A percentile compares a stretch with the other conserved stretches of the same genome.
Evolutionary conservation across 768 basidiomycete species (phyloP).

Genomic region (Cystoderma amianthinum): DNA sequence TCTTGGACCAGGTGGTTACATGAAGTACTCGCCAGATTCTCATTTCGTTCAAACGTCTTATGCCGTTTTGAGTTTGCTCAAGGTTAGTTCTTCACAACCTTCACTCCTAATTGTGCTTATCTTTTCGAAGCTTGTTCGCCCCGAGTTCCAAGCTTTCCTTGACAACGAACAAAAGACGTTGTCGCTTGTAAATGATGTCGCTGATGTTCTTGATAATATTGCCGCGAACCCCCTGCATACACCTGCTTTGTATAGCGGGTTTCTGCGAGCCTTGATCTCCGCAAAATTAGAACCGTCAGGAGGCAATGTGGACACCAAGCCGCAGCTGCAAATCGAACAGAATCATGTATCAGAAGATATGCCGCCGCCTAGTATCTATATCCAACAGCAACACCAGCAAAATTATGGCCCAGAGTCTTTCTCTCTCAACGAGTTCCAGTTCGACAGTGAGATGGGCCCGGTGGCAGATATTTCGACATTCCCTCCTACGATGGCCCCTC

Average conservation of each 20-base stretch:
- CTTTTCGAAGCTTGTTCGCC: conserved; percentile 60
- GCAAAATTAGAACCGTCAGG: conserved; percentile 29
- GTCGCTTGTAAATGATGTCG: conserved; percentile 71
- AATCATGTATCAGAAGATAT: conserved; percentile 17
- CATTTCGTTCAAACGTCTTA: conserved; percentile 92
- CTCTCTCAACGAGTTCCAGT: conserved; percentile 53
- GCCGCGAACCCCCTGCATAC: conserved; percentile 81
- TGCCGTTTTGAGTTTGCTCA: conserved; percentile 86
- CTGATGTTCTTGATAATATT: conserved; percentile 68
- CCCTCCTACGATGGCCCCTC: conserved; percentile 79
- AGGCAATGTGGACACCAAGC: conserved; percentile 12
- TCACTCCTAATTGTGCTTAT: conserved; percentile 4
- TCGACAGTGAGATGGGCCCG: conserved; percentile 81
- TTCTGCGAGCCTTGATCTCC: conserved; percentile 72
- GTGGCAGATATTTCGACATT: conserved; percentile 77
- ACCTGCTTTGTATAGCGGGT: conserved; percentile 82
- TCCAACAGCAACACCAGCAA: not conserved
- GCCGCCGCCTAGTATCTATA: conserved; percentile 7
- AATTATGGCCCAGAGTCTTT: conserved; percentile 19
- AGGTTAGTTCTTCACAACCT: conserved; percentile 43
- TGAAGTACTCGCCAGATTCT: conserved; percentile 85
- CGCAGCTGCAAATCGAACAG: conserved; percentile 4
- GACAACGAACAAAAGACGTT: conserved; percentile 70
- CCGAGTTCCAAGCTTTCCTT: conserved; percentile 74
- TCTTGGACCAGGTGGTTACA: conserved; percentile 66